Evolutionary conservation across 106 monocot genomes (phyloP), one percentile per base, ranked within the genome.

Genomic region (Dioscorea zingiberensis): DNA sequence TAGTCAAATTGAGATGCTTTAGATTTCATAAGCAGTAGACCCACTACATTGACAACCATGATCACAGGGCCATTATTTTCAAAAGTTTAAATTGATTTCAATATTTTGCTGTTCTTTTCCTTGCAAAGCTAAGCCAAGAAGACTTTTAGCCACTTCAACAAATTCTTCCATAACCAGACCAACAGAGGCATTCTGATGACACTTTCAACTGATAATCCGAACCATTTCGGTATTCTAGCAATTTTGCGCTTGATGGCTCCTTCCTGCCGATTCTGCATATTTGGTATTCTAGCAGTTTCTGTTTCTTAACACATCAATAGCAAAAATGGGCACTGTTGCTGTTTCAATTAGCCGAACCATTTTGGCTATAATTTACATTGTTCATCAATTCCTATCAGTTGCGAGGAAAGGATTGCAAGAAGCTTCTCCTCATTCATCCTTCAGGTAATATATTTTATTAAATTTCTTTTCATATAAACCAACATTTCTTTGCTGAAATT

Each of bases 261-360:
- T n/a, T 15, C 94, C 90, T 18, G 94, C 90, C 44, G 90, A 55
- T 56, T 94, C 94, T 58, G 82, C 82, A 54, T 77, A 77, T 73
- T 90, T 94, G 46, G 47, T 59, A 48, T 94, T 94, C 94, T 90
- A 94, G 16, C 90, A 90, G 78, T 87, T 94, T n/a, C 90, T 44
- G 58, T 76, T 90, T 27, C 94, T 87, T 0, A 59, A 63, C 16
- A 73, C 53, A 80, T 94, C 94, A 61, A 94, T 78, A 66, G 94
- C 94, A 62, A 87, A 75, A 66, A 94, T 82, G 14, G 90, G 94
- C 32, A 80, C 94, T 0, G 74, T 82, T 26, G 94, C 90, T 21
- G 94, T 94, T 76, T 94, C 94, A 60, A 94, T 90, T 14, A 94
- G 81, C 30, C 94, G 81, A 72, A 94, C 90, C 80, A 94, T 90